These are phyloP conservation scores for Salix arbutifolia DNA, from an alignment of 345 rosid species.

Conservation along the genomic window DNA sequence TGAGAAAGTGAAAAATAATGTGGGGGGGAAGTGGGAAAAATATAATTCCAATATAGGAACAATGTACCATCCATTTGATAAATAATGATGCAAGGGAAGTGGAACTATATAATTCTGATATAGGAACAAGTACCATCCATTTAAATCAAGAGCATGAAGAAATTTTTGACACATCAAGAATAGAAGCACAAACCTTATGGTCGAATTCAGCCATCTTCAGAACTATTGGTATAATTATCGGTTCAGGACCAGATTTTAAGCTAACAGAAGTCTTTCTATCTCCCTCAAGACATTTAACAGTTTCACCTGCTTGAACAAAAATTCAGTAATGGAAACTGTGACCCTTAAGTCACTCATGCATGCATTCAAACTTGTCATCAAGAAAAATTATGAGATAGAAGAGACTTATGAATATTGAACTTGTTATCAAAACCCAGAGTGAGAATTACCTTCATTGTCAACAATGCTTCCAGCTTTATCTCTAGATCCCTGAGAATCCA, in stretches of 20 bases:
- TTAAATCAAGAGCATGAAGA: conserved; percentile 1
- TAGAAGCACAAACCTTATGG: conserved; percentile 58
- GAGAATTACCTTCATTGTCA: conserved; percentile 36
- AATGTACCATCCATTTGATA: neutral
- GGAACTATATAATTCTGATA: conserved; percentile 1
- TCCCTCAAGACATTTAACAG: conserved; percentile 30
- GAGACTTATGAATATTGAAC: neutral
- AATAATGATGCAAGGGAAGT: neutral
- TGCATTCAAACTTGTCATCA: conserved; percentile 1
- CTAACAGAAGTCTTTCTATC: conserved; percentile 23
- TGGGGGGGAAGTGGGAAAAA: neutral
- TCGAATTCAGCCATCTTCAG: conserved; percentile 93
- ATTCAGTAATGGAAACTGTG: conserved; percentile 5
- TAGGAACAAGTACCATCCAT: neutral
- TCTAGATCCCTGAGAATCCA: conserved; percentile 34
- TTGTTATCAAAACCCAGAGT: conserved; percentile 2
- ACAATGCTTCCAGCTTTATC: conserved; percentile 35
- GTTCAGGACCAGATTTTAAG: conserved; percentile 66
- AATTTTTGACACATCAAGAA: neutral
- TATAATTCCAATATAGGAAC: neutral
- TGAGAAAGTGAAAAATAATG: neutral
- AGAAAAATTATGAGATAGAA: neutral
- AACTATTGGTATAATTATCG: conserved; percentile 79
- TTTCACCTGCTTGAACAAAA: conserved; percentile 41
- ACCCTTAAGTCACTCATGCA: neutral